phyloP scores from a whole-genome alignment of 306 rosid genomes.

The Mimosa pudica region DNA sequence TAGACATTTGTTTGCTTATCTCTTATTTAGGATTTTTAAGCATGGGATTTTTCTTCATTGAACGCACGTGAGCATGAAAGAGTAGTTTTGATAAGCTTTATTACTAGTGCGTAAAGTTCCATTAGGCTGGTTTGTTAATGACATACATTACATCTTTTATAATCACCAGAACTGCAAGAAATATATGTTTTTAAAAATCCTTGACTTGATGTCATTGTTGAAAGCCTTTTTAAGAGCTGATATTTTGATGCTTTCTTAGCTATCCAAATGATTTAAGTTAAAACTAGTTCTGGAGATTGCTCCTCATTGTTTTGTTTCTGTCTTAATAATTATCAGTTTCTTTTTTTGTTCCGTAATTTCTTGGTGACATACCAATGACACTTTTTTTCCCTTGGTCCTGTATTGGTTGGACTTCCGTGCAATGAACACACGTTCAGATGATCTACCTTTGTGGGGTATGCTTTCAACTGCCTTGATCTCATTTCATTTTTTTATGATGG shows the following conservation, averaged over 20 bases:
- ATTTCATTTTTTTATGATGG: slow-evolving; percentile 26
- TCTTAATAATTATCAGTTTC: background rate
- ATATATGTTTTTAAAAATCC: slow-evolving; percentile 19
- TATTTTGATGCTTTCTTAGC: slow-evolving; percentile 10
- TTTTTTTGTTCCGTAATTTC: slow-evolving; percentile 20
- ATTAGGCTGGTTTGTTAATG: slow-evolving; percentile 20
- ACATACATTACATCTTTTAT: background rate
- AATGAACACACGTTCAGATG: slow-evolving; percentile 71
- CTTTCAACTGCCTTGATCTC: slow-evolving; percentile 29
- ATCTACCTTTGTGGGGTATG: slow-evolving; percentile 98
- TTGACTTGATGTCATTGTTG: slow-evolving; percentile 13
- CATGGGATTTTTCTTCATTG: background rate
- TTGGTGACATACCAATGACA: slow-evolving; percentile 39
- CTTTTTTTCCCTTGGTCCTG: slow-evolving; percentile 26
- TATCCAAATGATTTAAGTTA: slow-evolving; percentile 27
- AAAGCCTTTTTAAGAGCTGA: slow-evolving; percentile 2
- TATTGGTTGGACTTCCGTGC: slow-evolving; percentile 39
- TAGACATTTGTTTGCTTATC: slow-evolving; percentile 7
- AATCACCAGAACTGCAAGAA: slow-evolving; percentile 23
- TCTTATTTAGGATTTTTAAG: slow-evolving; percentile 8
- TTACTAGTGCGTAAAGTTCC: slow-evolving; percentile 2
- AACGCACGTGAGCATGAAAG: slow-evolving; percentile 9
- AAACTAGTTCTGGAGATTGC: slow-evolving; percentile 26
- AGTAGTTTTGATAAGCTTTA: slow-evolving; percentile 14
- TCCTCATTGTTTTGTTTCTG: background rate